A percentile compares a stretch with the other conserved stretches of the same genome.
Evolutionary conservation across 352 stramenopile species (phyloP).

Genomic region (Pythium periplocum): DNA sequence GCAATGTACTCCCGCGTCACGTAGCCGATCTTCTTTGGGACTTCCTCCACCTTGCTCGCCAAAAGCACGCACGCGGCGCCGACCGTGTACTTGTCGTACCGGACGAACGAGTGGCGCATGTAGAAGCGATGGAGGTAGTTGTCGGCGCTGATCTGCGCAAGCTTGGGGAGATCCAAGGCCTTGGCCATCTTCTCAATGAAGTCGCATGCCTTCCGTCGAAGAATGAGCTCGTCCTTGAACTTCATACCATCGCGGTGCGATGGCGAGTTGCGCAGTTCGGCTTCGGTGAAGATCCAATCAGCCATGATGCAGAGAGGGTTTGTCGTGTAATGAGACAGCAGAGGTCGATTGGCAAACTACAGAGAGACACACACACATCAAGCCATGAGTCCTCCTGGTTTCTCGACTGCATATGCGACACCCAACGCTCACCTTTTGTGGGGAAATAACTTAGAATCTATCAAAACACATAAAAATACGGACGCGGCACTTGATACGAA

Average conservation of each 20-base stretch:
- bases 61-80: conserved; percentile 77
- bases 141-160: conserved; percentile 77
- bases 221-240: conserved; percentile 60
- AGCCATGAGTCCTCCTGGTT: background rate
- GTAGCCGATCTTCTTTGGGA: conserved; percentile 71
- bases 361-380: conserved; percentile 7
- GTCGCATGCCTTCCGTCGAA: conserved; percentile 70
- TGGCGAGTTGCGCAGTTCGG: conserved; percentile 57
- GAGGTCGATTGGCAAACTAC: conserved; percentile 8
- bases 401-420: background rate
- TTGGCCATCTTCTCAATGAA: conserved; percentile 87
- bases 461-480: conserved; percentile 26
- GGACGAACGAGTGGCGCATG: conserved; percentile 78
- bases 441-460: conserved; percentile 22
- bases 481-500: conserved; percentile 7
- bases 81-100: conserved; percentile 84
- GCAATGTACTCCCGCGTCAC: conserved; percentile 73
- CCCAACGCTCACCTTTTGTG: conserved; percentile 13
- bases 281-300: conserved; percentile 78
- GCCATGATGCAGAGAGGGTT: conserved; percentile 21
- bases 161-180: conserved; percentile 67
- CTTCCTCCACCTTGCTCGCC: conserved; percentile 81
- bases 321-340: conserved; percentile 21
- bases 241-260: conserved; percentile 77
- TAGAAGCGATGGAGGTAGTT: conserved; percentile 89